Evolutionary conservation across 2,329 filamentous ascomycete species (phyloP).

Genomic region (Fusarium burgessii): DNA sequence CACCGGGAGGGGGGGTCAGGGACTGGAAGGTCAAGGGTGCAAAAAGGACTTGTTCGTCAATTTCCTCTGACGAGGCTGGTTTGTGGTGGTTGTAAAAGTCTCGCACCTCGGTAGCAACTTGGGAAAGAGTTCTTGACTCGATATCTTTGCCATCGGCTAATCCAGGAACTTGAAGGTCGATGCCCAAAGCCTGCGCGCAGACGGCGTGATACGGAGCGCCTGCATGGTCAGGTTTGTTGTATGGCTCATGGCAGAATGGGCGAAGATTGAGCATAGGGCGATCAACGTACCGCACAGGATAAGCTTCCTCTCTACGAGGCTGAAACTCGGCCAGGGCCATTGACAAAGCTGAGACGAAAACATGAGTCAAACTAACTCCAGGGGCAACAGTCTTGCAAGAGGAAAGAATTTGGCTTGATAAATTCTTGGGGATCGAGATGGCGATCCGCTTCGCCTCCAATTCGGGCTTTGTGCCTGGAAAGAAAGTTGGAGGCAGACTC

Average conservation of each 20-base stretch:
- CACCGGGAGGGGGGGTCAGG: not conserved
- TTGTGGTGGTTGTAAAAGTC: not conserved
- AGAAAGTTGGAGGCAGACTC: not conserved
- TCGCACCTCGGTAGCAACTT: not conserved
- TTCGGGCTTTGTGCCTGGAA: rapidly evolving
- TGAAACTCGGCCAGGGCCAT: not conserved
- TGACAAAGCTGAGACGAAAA: not conserved
- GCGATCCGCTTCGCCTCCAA: not conserved
- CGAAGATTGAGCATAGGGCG: constrained; percentile 4
- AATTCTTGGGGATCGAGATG: rapidly evolving
- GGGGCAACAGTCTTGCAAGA: not conserved
- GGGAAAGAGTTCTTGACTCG: rapidly evolving
- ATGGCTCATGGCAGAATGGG: not conserved
- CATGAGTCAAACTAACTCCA: not conserved
- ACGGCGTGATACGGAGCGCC: not conserved
- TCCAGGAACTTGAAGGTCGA: not conserved
- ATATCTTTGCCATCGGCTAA: rapidly evolving
- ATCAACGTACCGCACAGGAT: not conserved
- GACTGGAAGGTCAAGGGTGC: not conserved
- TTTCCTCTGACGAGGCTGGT: rapidly evolving
- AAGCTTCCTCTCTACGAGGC: rapidly evolving
- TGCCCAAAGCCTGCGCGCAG: not conserved
- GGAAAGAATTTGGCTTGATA: not conserved
- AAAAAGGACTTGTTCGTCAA: not conserved
- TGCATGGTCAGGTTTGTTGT: not conserved